A percentile compares a stretch with the other conserved stretches of the same genome.
phyloP scores from a whole-genome alignment of 2,329 filamentous ascomycete genomes.

The Diaporthe amygdali region DNA sequence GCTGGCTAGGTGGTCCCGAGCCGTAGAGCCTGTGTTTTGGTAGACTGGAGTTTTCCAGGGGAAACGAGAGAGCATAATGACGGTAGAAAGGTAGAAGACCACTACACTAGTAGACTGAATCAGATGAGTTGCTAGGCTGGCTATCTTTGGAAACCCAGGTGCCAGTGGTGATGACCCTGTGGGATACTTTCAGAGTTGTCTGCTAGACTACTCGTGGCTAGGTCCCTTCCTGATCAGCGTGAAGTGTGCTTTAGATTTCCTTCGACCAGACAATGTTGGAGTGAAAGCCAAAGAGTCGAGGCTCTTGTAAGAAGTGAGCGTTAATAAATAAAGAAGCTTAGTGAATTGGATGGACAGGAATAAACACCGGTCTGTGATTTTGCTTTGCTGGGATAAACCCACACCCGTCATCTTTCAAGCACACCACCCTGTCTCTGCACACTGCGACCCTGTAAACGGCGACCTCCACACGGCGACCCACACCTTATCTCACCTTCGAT shows the following conservation, averaged over 20 bases:
- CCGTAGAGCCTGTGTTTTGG: constrained; percentile 53
- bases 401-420: background rate
- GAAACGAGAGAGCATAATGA: constrained; percentile 22
- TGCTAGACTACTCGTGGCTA: background rate
- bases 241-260: background rate
- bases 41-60: constrained; percentile 32
- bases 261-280: background rate
- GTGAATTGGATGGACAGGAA: background rate
- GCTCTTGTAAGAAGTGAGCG: too few relatives aligned
- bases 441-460: background rate
- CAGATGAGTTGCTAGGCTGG: background rate
- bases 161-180: background rate
- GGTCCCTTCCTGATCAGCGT: background rate
- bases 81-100: background rate
- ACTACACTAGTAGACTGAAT: too few relatives aligned
- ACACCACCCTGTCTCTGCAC: background rate
- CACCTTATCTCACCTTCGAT: constrained; percentile 1
- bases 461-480: background rate
- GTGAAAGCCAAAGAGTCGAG: background rate
- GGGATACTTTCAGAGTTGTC: background rate
- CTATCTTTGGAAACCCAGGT: background rate
- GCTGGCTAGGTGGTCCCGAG: constrained; percentile 58
- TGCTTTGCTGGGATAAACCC: background rate
- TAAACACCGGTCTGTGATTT: background rate
- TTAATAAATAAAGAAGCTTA: too few relatives aligned